Base-by-base conservation (phyloP, 2,329 filamentous ascomycete genomes). In the Fusarium haematococcum region DNA sequence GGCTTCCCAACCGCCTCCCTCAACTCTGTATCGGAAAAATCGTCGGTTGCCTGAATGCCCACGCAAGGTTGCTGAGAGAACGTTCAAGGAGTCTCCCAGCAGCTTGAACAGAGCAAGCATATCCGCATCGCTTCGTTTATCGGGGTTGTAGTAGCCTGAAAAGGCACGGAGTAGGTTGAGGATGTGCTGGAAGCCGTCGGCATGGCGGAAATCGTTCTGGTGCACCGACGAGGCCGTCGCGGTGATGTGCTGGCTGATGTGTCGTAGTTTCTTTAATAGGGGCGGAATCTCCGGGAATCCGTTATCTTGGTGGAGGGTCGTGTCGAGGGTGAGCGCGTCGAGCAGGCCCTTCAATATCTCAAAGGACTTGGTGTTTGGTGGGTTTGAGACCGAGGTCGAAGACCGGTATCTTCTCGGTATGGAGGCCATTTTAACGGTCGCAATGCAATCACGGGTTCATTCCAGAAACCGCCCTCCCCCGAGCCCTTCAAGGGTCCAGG, bases 1-100 rank as follows among this genome's bases (percentile, higher is more conserved):
- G 9, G 91, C 90, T 73, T 91, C 88, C 92, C 95, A 97, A 5
- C 96, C 95, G 66, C 92, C 93, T 25, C 90, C 91, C 68, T 94
- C 90, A 33, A 97, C 91, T 75, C 91, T 88, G 75, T 91, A 92
- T 68, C 91, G 90, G 81, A 98, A 98, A 85, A 96, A 98, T 76
- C 94, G 91, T 79, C 92, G 90, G 83, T 98, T 99, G 23, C 95
- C 96, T 56, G 92, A 88, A 82, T 98, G 95, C 54, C 91, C 91
- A 63, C 91, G 90, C 74, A 99, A 88, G 16, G 91, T 91, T 57
- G 93, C 92, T 1, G 93, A 92, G 32, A 98, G 84, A 16, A 97
- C 90, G 35, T 91, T 91, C 43, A 97, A 85, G n/a, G 93, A 88
- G 10, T 88, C 88, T 78, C 95, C 90, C 20, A 97, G 85, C 20